Evolutionary conservation across 1,139 yeast species (phyloP).

Genomic region (Blastobotrys buckinghamii): DNA sequence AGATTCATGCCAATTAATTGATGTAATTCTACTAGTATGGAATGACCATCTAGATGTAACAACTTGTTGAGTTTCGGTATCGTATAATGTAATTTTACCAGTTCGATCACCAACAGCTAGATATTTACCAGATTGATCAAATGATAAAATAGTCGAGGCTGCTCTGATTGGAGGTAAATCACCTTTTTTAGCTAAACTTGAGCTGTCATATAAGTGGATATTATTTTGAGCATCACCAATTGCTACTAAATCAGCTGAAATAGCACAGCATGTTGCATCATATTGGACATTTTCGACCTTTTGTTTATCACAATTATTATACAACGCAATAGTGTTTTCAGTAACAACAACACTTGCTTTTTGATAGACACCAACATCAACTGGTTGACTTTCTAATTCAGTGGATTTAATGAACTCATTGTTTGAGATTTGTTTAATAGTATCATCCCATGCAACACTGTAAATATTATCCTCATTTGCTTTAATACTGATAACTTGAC

Average conservation of each 20-base stretch:
- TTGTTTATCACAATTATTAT: conserved; percentile 21
- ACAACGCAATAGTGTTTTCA: conserved; percentile 42
- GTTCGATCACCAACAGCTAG: conserved; percentile 82
- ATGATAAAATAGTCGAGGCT: conserved; percentile 54
- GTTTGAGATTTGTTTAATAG: conserved; percentile 39
- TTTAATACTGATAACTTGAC: conserved; percentile 29
- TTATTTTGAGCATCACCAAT: conserved; percentile 24
- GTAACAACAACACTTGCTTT: conserved; percentile 43
- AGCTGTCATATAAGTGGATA: conserved; percentile 18
- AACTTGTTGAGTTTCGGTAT: conserved; percentile 47
- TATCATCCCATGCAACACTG: conserved; percentile 87
- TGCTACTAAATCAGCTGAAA: conserved; percentile 33
- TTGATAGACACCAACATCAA: conserved; percentile 40
- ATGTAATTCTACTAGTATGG: conserved; percentile 77
- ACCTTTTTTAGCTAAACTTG: conserved; percentile 15
- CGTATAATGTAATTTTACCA: conserved; percentile 76
- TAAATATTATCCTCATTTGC: conserved; percentile 30
- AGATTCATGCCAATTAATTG: conserved; percentile 72
- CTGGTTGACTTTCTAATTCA: conserved; percentile 59
- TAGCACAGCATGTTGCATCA: conserved; percentile 27
- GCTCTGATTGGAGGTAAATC: conserved; percentile 51
- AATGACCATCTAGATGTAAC: conserved; percentile 93
- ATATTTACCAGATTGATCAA: conserved; percentile 63
- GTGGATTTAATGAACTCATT: conserved; percentile 28
- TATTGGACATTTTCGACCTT: conserved; percentile 10